Evolutionary conservation across 140 eudicot genomes (phyloP), one percentile per base, ranked within the genome.

Genomic region (Erigeron philadelphicus): DNA sequence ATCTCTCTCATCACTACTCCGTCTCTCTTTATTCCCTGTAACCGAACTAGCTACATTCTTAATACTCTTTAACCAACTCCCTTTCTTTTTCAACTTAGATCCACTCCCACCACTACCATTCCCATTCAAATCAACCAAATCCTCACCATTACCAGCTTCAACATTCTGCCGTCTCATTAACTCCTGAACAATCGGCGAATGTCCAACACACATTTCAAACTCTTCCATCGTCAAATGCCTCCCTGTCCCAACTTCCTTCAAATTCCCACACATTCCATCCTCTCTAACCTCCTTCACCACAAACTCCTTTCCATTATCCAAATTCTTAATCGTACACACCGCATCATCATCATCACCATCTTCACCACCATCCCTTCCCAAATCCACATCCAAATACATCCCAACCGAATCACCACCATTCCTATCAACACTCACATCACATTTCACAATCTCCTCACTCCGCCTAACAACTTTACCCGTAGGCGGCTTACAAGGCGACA

Each of bases 81-180:
- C 89, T 79, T 86, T 89, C 85, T 87, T 93, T 62, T 93, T 93
- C 65, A 66, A 46, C 72, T 89, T 89, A 5, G 84, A 72, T 46
- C 84, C 90, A 65, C 67, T 77, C 40, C 80, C 90, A 46, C 82
- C 67, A 64, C 74, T 66, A 7, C 82, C 80, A 44, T 80, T 75
- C 5, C 23, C 78, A 45, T 80, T 81, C n/a, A 50, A 52, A 74
- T 83, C 84, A 31, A 55, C 45, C 13, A 69, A 71, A 16, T 80
- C 87, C 60, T 69, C 78, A 65, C 68, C 75, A 68, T 73, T 75
- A 11, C 88, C 86, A 55, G 87, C 77, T 76, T 93, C 98, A 8
- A 84, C 91, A 68, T 88, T 93, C 77, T 93, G 98, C 53, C 98
- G 72, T 70, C 98, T 86, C 98, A 93, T 93, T 70, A 93, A 54